phyloP scores from a whole-genome alignment of 352 stramenopile species.

The Phytophthora fragariaefolia region DNA sequence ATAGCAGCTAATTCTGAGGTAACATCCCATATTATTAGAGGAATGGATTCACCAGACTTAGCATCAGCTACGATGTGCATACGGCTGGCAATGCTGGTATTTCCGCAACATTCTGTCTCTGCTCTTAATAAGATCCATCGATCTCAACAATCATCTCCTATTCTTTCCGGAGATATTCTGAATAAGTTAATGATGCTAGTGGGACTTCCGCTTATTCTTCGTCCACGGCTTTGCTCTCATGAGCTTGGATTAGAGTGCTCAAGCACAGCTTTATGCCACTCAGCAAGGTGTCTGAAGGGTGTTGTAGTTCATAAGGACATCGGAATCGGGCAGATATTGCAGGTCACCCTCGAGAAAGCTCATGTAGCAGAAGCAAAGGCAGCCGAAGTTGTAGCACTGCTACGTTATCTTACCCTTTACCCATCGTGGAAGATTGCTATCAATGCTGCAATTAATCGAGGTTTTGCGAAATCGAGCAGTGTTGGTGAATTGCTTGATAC shows the following conservation, averaged over 20 bases:
- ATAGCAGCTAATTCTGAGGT: slow-evolving; percentile 66
- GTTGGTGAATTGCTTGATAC: slow-evolving; percentile 64
- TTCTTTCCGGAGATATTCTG: slow-evolving; percentile 47
- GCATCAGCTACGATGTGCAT: slow-evolving; percentile 79
- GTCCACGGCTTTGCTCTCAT: slow-evolving; percentile 78
- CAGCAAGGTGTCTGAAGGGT: slow-evolving; percentile 73
- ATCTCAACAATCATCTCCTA: slow-evolving; percentile 35
- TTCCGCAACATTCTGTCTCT: slow-evolving; percentile 81
- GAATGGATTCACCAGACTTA: slow-evolving; percentile 68
- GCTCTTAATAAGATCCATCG: slow-evolving; percentile 73
- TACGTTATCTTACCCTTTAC: slow-evolving; percentile 82
- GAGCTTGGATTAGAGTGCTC: slow-evolving; percentile 80
- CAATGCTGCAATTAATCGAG: slow-evolving; percentile 63
- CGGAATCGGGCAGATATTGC: slow-evolving; percentile 34
- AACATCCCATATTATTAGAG: slow-evolving; percentile 63
- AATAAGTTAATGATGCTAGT: slow-evolving; percentile 73
- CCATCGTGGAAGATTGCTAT: slow-evolving; percentile 83
- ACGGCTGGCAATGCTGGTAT: slow-evolving; percentile 85
- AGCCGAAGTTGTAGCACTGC: slow-evolving; percentile 65
- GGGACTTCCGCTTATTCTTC: slow-evolving; percentile 63
- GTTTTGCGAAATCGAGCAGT: slow-evolving; percentile 59
- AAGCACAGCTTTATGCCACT: slow-evolving; percentile 69
- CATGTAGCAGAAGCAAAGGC: slow-evolving; percentile 65
- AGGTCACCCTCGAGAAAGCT: slow-evolving; percentile 50
- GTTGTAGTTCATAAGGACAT: slow-evolving; percentile 38